phyloP scores from a whole-genome alignment of 176 grass and related monocot genomes.

The Cenchrus purpureus region DNA sequence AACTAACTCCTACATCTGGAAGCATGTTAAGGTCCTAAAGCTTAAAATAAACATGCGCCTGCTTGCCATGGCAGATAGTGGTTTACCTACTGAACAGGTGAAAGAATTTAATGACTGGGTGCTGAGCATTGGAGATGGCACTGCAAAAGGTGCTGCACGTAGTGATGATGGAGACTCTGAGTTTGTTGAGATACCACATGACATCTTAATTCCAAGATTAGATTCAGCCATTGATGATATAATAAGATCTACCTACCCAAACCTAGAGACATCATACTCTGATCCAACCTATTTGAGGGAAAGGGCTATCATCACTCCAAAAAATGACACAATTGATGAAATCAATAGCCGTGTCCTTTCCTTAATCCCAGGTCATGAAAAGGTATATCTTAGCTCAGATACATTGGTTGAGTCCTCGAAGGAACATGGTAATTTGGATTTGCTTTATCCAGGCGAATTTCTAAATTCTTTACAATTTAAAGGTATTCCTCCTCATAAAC shows the following conservation, averaged over 20 bases:
- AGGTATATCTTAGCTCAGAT: conserved; percentile 25
- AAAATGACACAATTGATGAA: conserved; percentile 25
- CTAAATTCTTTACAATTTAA: conserved; percentile 13
- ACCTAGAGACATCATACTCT: neutral
- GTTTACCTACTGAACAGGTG: neutral
- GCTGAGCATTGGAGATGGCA: conserved; percentile 25
- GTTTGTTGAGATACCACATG: neutral
- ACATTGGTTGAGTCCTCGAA: neutral
- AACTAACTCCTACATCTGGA: conserved; percentile 8
- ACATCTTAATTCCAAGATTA: neutral
- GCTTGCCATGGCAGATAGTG: neutral
- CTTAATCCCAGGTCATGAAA: neutral
- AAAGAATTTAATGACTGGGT: conserved; percentile 12
- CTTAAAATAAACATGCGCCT: neutral
- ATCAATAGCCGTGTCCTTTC: conserved; percentile 4
- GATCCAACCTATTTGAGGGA: neutral
- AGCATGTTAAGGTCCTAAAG: neutral
- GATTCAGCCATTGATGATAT: conserved; percentile 17
- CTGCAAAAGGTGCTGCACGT: neutral
- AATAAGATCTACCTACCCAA: neutral
- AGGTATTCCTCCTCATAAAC: conserved; percentile 9
- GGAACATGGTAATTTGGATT: neutral
- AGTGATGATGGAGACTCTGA: neutral
- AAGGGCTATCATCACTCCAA: conserved; percentile 7
- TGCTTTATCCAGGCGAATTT: conserved; percentile 27